Percentiles rank a stretch among this genome's conserved stretches.
These are phyloP conservation scores for Pseudoperonospora humuli DNA, from an alignment of 352 stramenopile species.

Conservation along the genomic window DNA sequence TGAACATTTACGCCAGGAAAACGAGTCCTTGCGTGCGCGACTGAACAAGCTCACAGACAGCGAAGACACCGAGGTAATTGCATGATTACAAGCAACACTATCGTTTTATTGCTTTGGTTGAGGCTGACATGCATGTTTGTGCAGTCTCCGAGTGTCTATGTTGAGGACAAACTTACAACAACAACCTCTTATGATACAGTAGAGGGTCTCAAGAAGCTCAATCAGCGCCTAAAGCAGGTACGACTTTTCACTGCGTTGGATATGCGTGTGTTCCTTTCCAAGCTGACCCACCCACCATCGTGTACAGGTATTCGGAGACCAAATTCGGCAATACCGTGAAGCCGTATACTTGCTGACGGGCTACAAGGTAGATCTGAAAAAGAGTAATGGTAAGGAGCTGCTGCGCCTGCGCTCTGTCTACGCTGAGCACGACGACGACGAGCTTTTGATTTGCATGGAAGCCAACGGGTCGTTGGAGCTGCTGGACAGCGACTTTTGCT, in stretches of 20 bases:
- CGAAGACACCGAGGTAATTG: slow-evolving; percentile 25
- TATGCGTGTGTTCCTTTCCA: not conserved
- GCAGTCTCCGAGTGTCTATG: slow-evolving; percentile 9
- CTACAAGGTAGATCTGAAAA: slow-evolving; percentile 84
- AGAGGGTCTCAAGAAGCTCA: slow-evolving; percentile 79
- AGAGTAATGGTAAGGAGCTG: slow-evolving; percentile 69
- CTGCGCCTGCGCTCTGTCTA: slow-evolving; percentile 77
- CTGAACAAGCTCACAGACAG: slow-evolving; percentile 28
- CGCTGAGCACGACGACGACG: slow-evolving; percentile 76
- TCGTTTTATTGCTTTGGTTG: not conserved
- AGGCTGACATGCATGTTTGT: not conserved
- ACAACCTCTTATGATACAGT: slow-evolving; percentile 82
- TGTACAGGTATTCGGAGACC: slow-evolving; percentile 71
- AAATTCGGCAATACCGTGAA: slow-evolving; percentile 86
- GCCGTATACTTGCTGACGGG: slow-evolving; percentile 85
- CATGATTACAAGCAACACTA: not conserved
- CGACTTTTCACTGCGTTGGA: not conserved
- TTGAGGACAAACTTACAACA: slow-evolving; percentile 43
- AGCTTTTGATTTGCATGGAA: slow-evolving; percentile 82
- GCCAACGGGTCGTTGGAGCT: slow-evolving; percentile 64
- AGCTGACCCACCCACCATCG: not conserved
- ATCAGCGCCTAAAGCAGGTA: slow-evolving; percentile 83
- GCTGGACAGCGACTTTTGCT: slow-evolving; percentile 74
- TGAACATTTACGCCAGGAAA: slow-evolving; percentile 41
- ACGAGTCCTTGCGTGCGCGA: slow-evolving; percentile 41